Evolutionary conservation across 352 stramenopile genomes (phyloP), one percentile per base, ranked within the genome.

Genomic region (Phytophthora pinifolia): DNA sequence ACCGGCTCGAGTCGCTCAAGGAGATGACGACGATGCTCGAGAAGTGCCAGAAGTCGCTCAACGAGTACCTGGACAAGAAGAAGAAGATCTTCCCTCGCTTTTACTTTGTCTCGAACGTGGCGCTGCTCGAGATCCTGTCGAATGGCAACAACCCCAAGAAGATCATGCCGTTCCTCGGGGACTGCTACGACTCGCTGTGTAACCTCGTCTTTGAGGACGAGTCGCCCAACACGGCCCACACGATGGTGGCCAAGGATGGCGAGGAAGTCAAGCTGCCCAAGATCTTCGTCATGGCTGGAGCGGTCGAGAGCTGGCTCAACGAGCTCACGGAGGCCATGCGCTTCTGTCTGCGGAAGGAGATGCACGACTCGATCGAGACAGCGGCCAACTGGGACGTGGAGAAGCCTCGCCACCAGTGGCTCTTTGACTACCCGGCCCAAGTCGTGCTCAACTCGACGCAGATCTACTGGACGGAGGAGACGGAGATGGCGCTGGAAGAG

Each of bases 391-490:
- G 83, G 94, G 96, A 99, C 39, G 92, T 98, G 12, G 95, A 98
- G 58, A 97, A 97, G 37, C 95, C 96, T 33, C 81, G 96, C 6
- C 96, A 99, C 37, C 89, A 98, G 51, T 99, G 96, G 96, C 74
- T 99, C 2, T 98, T 99, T 63, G 88, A 98, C 58, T 99, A 98
- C 70, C 95, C 96, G 14, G 83, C 87, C 1, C 89, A 96, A 45
- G 86, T 96, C 14, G 85, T 94, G 30, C 58, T 97, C 8, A 93
- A 92, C 46, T 81, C 82, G 2, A 93, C 86, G 34, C 85, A 93
- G 47, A 94, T 96, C 33, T 98, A 98, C 62, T 99, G 96, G 96
- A 98, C 94, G 0, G 95, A 99, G 56, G 94, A 98, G 72, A 98
- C 96, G 1, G 94, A 98, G 57, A 81, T 96, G 54, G 83, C 84